Percentiles rank a stretch among this genome's conserved stretches.
These are phyloP conservation scores for Mycena vitilis DNA, from an alignment of 768 basidiomycete species.

Conservation along the genomic window DNA sequence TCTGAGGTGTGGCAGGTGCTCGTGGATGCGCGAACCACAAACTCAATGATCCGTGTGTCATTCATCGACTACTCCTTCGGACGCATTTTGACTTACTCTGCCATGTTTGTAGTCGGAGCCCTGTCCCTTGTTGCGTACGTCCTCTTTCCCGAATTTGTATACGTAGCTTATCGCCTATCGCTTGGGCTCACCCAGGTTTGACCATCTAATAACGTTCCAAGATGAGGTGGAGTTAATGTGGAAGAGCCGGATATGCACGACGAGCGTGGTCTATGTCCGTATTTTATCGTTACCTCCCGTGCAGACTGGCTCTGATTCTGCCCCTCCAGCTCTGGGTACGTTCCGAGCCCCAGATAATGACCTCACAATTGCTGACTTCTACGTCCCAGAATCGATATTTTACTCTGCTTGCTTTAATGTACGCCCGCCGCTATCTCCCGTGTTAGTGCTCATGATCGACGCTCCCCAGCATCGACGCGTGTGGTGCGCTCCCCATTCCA, in stretches of 20 bases:
- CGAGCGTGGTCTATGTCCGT: conserved; percentile 30
- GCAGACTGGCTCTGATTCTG: background rate
- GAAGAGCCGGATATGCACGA: conserved; percentile 16
- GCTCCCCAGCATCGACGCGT: conserved; percentile 24
- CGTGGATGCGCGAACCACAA: conserved; percentile 25
- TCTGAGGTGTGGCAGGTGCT: conserved; percentile 21
- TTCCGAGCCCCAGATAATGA: background rate
- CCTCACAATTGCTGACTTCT: background rate
- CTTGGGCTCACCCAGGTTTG: conserved; percentile 17
- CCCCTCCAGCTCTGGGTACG: conserved; percentile 16
- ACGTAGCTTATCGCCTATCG: background rate
- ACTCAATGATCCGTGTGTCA: conserved; percentile 32
- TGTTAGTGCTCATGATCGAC: background rate
- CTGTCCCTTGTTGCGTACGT: conserved; percentile 28
- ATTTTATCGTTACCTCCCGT: background rate
- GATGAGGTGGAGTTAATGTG: conserved; percentile 35
- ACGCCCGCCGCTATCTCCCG: background rate
- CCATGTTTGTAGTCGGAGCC: conserved; percentile 19
- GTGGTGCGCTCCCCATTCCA: conserved; percentile 16
- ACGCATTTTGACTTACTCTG: conserved; percentile 8
- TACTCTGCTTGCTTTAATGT: conserved; percentile 24
- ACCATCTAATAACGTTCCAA: conserved; percentile 27
- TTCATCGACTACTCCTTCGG: background rate
- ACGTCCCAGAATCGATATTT: conserved; percentile 32
- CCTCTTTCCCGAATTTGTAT: background rate